A percentile compares a stretch with the other conserved stretches of the same genome.
These are phyloP conservation scores for Andrographis paniculata DNA, from an alignment of 305 asterid species.

Conservation along the genomic window DNA sequence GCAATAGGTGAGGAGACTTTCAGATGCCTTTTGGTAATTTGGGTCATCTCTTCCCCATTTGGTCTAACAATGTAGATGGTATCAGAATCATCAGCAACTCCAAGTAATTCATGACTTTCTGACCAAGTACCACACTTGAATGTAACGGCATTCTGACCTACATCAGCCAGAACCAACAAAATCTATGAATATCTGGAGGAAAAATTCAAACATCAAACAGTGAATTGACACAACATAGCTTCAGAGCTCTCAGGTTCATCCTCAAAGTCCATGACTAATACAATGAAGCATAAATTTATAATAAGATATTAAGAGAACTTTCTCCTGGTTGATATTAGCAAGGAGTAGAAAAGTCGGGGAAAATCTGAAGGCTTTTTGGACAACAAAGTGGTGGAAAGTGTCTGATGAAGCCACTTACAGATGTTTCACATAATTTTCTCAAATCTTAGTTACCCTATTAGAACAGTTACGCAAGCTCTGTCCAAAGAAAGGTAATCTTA, in stretches of 20 bases:
- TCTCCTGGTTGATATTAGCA: conserved; percentile 1
- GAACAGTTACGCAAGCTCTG: too few relatives aligned
- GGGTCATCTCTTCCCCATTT: conserved; percentile 86
- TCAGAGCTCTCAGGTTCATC: neutral
- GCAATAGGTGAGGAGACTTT: conserved; percentile 54
- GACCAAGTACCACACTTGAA: conserved; percentile 88
- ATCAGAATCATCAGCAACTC: conserved; percentile 72
- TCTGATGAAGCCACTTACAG: too few relatives aligned
- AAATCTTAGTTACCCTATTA: too few relatives aligned
- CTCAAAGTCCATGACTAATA: neutral
- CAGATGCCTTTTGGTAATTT: conserved; percentile 62
- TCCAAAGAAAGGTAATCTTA: conserved; percentile 56
- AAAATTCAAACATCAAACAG: conserved; percentile 11
- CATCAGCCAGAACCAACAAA: conserved; percentile 23
- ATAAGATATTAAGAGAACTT: conserved; percentile 3
- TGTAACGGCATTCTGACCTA: conserved; percentile 50
- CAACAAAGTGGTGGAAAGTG: too few relatives aligned
- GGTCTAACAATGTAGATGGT: conserved; percentile 68
- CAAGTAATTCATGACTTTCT: conserved; percentile 84
- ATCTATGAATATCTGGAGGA: conserved; percentile 10
- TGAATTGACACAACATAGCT: too few relatives aligned
- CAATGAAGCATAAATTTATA: conserved; percentile 9
- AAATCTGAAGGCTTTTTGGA: conserved; percentile 7
- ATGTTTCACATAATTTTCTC: too few relatives aligned
- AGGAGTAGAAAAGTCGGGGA: conserved; percentile 1